Conservation (phyloP, 257 asterid species). For the Forsythia suspensa region DNA sequence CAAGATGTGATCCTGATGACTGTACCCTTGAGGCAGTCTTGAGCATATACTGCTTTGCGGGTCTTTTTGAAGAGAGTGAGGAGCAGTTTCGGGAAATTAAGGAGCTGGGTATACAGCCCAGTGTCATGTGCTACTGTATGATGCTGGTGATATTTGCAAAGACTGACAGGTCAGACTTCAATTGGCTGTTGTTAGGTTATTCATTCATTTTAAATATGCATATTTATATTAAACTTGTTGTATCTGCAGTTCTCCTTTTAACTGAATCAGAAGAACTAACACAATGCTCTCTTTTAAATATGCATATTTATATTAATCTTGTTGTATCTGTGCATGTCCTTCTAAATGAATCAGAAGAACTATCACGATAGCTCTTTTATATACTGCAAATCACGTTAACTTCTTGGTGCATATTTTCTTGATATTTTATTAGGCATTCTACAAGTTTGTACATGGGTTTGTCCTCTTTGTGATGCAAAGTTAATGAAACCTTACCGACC, state of each 20-base stretch:
- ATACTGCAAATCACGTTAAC: neutral
- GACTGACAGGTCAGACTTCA: conserved; percentile 62
- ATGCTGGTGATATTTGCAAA: conserved; percentile 82
- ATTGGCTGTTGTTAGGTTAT: conserved; percentile 12
- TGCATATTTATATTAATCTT: neutral
- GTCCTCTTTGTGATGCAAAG: neutral
- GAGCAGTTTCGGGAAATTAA: conserved; percentile 83
- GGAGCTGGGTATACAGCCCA: conserved; percentile 81
- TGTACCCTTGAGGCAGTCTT: conserved; percentile 88
- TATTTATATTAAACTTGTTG: neutral
- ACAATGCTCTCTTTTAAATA: neutral
- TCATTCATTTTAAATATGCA: conserved; percentile 21
- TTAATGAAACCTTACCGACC: neutral
- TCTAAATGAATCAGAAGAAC: neutral
- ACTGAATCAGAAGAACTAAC: neutral
- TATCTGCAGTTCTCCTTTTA: neutral
- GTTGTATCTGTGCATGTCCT: neutral
- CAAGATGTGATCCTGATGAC: conserved; percentile 91
- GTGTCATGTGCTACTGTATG: conserved; percentile 95
- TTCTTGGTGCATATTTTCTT: neutral
- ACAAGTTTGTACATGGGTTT: neutral
- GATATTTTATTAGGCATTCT: neutral
- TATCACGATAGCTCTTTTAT: neutral
- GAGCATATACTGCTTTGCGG: conserved; percentile 93
- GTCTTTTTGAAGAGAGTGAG: conserved; percentile 89